These are phyloP conservation scores for Lyophyllum shimeji DNA, from an alignment of 768 basidiomycete species.

Conservation along the genomic window DNA sequence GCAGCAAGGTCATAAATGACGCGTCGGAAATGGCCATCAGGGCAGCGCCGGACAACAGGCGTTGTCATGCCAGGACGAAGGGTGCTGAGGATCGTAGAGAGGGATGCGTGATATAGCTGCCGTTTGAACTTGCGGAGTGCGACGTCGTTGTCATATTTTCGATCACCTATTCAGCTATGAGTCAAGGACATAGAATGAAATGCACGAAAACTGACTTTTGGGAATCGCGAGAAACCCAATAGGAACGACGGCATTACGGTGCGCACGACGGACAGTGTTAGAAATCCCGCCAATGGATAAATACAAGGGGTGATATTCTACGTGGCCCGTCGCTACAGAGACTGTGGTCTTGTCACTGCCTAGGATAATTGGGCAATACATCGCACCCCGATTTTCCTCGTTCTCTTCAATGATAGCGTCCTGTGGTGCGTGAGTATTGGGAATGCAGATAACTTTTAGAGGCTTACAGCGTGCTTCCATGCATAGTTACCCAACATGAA, in stretches of 20 bases:
- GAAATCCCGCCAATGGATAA: conserved; percentile 3
- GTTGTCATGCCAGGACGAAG: not conserved
- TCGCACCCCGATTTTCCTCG: conserved; percentile 9
- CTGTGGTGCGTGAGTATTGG: not conserved
- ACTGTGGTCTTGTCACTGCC: conserved; percentile 29
- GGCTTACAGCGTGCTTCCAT: conserved; percentile 24
- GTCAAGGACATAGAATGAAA: not conserved
- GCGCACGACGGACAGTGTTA: conserved; percentile 9
- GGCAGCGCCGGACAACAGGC: no score
- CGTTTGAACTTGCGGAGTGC: conserved; percentile 11
- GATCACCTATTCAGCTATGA: not conserved
- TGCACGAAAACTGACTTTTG: conserved; percentile 19
- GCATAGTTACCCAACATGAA: conserved; percentile 35
- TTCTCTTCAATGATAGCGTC: conserved; percentile 7
- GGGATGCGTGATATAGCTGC: conserved; percentile 20
- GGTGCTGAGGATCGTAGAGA: not conserved
- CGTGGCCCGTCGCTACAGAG: conserved; percentile 20
- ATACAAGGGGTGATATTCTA: conserved; percentile 14
- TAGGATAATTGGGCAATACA: conserved; percentile 21
- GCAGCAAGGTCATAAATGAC: conserved; percentile 26
- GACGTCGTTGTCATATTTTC: not conserved
- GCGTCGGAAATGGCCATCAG: conserved; percentile 23
- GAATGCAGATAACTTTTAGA: conserved; percentile 2
- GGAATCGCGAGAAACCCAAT: conserved; percentile 22
- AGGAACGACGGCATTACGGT: conserved; percentile 13